phyloP scores from a whole-genome alignment of 768 basidiomycete genomes.

The Pulveroboletus sp. region DNA sequence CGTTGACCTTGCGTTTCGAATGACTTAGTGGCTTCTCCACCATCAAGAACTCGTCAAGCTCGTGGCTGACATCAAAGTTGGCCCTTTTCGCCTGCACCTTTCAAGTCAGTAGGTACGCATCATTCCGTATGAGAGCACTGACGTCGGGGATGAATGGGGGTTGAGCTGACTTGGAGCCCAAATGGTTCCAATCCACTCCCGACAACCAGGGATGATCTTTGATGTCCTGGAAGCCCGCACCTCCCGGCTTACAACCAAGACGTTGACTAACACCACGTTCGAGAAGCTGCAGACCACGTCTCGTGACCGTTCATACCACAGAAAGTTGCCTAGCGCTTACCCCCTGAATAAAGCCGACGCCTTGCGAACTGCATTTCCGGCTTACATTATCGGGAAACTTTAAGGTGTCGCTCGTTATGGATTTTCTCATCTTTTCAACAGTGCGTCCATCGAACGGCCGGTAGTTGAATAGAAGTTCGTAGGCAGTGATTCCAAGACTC shows the following conservation, averaged over 20 bases:
- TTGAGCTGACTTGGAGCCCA: conserved; percentile 64
- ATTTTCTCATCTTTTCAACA: conserved; percentile 80
- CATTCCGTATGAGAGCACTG: conserved; percentile 32
- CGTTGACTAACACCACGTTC: conserved; percentile 76
- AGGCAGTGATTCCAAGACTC: conserved; percentile 88
- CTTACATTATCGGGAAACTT: conserved; percentile 68
- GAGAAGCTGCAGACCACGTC: conserved; percentile 53
- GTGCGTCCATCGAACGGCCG: conserved; percentile 91
- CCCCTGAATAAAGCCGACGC: conserved; percentile 58
- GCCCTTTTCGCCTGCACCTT: conserved; percentile 77
- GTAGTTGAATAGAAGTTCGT: conserved; percentile 78
- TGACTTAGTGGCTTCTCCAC: conserved; percentile 98
- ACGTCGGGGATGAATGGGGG: conserved; percentile 94
- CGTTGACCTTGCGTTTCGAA: conserved; percentile 83
- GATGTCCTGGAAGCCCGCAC: conserved; percentile 73
- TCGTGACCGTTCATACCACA: conserved; percentile 9
- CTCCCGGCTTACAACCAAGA: conserved; percentile 71
- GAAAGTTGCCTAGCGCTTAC: conserved; percentile 41
- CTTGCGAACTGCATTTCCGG: conserved; percentile 58
- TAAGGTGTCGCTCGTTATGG: conserved; percentile 78
- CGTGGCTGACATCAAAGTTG: conserved; percentile 98
- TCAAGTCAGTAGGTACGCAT: not conserved
- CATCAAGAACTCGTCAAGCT: conserved; percentile 94
- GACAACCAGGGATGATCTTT: conserved; percentile 83
- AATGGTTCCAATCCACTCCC: conserved; percentile 70